Conservation (phyloP, 208 protist species). For the Tritrichomonas foetus region DNA sequence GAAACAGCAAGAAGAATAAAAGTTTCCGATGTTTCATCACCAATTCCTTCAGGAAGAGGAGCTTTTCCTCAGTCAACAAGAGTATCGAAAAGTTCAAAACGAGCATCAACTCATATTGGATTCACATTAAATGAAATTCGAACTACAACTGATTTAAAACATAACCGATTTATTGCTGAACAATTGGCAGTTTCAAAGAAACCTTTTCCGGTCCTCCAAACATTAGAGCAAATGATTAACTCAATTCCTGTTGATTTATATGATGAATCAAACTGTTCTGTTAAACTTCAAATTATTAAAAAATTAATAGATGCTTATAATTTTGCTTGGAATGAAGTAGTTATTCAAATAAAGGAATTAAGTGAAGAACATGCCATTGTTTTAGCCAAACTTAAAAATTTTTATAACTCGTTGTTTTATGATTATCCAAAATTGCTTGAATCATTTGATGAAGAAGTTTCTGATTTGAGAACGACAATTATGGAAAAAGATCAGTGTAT, state of each 20-base stretch:
- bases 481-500: neutral
- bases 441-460: neutral
- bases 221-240: neutral
- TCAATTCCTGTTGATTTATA: neutral
- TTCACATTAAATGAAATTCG: neutral
- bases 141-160: neutral
- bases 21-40: too few species aligned
- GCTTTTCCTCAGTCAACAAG: too few species aligned
- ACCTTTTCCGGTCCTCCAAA: neutral
- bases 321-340: conserved; percentile 22
- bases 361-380: neutral
- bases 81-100: too few species aligned
- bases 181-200: neutral
- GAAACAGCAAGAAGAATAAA: too few species aligned
- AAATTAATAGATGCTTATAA: neutral
- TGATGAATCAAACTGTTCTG: neutral
- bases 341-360: neutral
- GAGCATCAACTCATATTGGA: neutral
- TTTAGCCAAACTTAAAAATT: neutral
- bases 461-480: neutral
- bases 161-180: neutral
- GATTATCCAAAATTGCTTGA: neutral
- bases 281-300: neutral
- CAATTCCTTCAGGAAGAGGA: too few species aligned
- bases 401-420: neutral